A percentile compares a stretch with the other conserved stretches of the same genome.
Conservation (phyloP, 352 stramenopile species). For the Phytopythium ostracodes region DNA sequence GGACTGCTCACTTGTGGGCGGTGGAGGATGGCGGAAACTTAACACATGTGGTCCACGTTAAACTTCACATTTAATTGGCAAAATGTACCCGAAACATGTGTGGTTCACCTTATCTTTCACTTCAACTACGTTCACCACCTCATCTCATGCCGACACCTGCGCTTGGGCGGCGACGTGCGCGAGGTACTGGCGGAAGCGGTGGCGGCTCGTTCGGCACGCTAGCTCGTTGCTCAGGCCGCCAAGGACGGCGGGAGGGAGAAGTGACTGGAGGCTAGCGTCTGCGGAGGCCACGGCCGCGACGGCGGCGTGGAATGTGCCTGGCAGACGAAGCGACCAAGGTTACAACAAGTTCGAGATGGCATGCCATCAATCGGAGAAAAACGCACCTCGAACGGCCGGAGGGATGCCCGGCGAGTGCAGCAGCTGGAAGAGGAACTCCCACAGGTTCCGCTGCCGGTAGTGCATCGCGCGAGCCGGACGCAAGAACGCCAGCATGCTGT, state of each 20-base stretch:
- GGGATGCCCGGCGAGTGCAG: slow-evolving; percentile 58
- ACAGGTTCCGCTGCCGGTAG: slow-evolving; percentile 52
- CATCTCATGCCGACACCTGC: not conserved
- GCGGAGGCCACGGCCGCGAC: slow-evolving; percentile 22
- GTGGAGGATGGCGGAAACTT: not conserved
- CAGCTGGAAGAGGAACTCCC: slow-evolving; percentile 73
- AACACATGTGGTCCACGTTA: not conserved
- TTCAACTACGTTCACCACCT: not conserved
- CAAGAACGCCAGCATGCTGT: slow-evolving; percentile 45
- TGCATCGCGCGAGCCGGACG: slow-evolving; percentile 30
- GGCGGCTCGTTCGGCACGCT: slow-evolving; percentile 30
- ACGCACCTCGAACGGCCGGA: slow-evolving; percentile 29
- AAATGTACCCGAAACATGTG: not conserved
- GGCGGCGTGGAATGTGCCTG: slow-evolving; percentile 43
- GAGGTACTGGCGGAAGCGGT: slow-evolving; percentile 61
- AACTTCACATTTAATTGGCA: not conserved
- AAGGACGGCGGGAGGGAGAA: slow-evolving; percentile 27
- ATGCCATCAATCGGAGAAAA: not conserved
- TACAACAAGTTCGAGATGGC: not conserved
- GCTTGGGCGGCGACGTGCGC: slow-evolving; percentile 12
- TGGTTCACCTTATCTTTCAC: not conserved
- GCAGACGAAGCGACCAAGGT: not conserved
- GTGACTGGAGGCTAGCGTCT: slow-evolving; percentile 21
- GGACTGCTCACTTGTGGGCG: not conserved
- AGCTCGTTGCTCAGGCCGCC: slow-evolving; percentile 34